Evolutionary conservation across 2,329 filamentous ascomycete species (phyloP).

Genomic region (Fusarium stilboides): DNA sequence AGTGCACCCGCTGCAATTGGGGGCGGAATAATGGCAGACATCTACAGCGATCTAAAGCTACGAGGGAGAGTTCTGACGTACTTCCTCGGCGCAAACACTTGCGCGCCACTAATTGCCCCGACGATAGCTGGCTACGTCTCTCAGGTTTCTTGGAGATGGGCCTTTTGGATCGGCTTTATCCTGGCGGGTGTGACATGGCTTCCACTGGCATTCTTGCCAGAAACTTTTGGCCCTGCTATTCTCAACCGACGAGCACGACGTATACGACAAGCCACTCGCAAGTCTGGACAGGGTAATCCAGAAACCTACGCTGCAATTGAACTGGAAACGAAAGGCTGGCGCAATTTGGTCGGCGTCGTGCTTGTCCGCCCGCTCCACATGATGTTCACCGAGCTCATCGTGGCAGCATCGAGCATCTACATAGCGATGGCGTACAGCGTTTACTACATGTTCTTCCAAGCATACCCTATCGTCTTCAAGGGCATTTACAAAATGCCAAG

Average conservation of each 20-base stretch:
- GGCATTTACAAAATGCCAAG: constrained; percentile 20
- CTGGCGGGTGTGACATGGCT: constrained; percentile 52
- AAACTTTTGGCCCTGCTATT: constrained; percentile 37
- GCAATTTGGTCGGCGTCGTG: constrained; percentile 19
- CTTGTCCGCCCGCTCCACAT: constrained; percentile 29
- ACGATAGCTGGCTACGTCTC: constrained; percentile 61
- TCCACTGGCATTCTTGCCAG: constrained; percentile 38
- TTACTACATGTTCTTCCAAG: constrained; percentile 43
- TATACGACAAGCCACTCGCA: accelerated
- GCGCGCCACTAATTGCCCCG: constrained; percentile 59
- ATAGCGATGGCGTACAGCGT: constrained; percentile 34
- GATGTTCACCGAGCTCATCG: constrained; percentile 31
- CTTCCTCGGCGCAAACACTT: constrained; percentile 57
- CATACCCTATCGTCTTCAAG: constrained; percentile 43
- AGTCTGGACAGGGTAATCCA: background rate
- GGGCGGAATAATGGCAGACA: constrained; percentile 62
- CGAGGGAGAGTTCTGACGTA: constrained; percentile 55
- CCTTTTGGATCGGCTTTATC: constrained; percentile 55
- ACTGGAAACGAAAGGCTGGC: constrained; percentile 4
- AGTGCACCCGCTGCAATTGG: constrained; percentile 60
- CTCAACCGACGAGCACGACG: constrained; percentile 9
- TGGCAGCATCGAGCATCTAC: constrained; percentile 31
- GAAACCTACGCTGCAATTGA: constrained; percentile 9
- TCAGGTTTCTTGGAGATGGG: constrained; percentile 61
- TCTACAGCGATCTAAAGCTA: constrained; percentile 55